Evolutionary conservation across 148 eudicot genomes (phyloP).

Genomic region (Rhododendron vialii): DNA sequence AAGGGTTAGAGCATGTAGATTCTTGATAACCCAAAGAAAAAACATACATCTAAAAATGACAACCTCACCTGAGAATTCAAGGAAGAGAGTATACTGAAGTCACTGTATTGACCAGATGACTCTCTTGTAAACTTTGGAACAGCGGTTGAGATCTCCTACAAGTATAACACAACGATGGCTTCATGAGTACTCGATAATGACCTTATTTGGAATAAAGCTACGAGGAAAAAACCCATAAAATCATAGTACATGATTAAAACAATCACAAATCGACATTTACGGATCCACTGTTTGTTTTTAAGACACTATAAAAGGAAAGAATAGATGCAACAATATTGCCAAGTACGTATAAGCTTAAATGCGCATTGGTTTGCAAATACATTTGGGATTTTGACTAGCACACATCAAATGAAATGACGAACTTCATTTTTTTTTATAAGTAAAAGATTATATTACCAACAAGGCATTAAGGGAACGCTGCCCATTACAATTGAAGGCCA

Average conservation of each 20-base stretch:
- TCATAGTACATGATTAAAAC: not conserved
- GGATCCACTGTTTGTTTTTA: not conserved
- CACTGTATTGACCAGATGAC: constrained; percentile 80
- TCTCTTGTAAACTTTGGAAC: constrained; percentile 76
- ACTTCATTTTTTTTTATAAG: not conserved
- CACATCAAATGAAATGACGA: not conserved
- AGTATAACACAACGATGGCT: not conserved
- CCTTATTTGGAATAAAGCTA: not conserved
- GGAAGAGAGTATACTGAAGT: constrained; percentile 88
- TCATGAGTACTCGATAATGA: not conserved
- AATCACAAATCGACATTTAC: not conserved
- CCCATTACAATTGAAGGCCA: too few relatives aligned
- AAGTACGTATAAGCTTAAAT: not conserved
- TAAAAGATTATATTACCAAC: too few relatives aligned
- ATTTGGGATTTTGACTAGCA: not conserved
- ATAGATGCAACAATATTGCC: not conserved
- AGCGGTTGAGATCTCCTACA: constrained; percentile 81
- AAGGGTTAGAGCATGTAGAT: constrained; percentile 18
- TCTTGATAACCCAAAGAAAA: not conserved
- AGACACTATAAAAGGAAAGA: not conserved
- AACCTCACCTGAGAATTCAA: constrained; percentile 78
- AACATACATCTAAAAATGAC: not conserved
- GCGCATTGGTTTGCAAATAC: not conserved
- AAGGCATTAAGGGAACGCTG: too few relatives aligned
- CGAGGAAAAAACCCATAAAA: not conserved